Evolutionary conservation across 1,284 basidiomycete species (phyloP).

Genomic region (Trichosporon coremiiforme): DNA sequence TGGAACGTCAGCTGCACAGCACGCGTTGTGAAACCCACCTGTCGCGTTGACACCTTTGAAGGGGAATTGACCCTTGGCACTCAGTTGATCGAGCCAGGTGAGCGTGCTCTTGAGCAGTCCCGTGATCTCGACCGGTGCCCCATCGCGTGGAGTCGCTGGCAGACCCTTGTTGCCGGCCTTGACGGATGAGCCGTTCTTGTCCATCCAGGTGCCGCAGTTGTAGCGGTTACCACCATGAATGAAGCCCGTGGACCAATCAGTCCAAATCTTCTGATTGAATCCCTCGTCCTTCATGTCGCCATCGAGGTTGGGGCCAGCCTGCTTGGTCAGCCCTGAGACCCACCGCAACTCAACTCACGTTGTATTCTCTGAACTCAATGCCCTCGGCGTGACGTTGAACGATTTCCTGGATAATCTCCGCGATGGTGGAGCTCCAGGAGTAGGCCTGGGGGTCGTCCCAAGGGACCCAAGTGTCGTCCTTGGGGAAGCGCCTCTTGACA

Average conservation of each 20-base stretch:
- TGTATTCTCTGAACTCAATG: slow-evolving; percentile 93
- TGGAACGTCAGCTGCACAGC: slow-evolving; percentile 46
- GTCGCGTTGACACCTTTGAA: slow-evolving; percentile 83
- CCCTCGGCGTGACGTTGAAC: slow-evolving; percentile 90
- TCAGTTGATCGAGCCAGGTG: slow-evolving; percentile 78
- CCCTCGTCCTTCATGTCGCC: slow-evolving; percentile 89
- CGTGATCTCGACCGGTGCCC: slow-evolving; percentile 93
- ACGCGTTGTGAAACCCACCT: slow-evolving; percentile 61
- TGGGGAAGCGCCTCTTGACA: slow-evolving; percentile 88
- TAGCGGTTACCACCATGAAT: slow-evolving; percentile 82
- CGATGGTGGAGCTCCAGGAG: slow-evolving; percentile 74
- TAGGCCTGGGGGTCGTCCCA: slow-evolving; percentile 89
- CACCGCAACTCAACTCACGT: slow-evolving; percentile 53
- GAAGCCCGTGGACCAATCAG: slow-evolving; percentile 93
- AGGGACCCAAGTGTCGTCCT: slow-evolving; percentile 87
- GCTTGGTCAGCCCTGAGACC: slow-evolving; percentile 24
- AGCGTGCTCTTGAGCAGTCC: slow-evolving; percentile 90
- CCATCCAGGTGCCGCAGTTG: slow-evolving; percentile 79
- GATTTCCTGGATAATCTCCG: slow-evolving; percentile 94
- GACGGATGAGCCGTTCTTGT: slow-evolving; percentile 91
- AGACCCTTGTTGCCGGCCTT: slow-evolving; percentile 91
- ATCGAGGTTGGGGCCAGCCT: slow-evolving; percentile 89
- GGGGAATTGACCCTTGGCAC: slow-evolving; percentile 71
- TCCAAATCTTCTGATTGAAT: slow-evolving; percentile 89
- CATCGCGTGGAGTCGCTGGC: slow-evolving; percentile 92